Conservation (phyloP, 176 grass and related monocot species). For the Aechmea fasciata region DNA sequence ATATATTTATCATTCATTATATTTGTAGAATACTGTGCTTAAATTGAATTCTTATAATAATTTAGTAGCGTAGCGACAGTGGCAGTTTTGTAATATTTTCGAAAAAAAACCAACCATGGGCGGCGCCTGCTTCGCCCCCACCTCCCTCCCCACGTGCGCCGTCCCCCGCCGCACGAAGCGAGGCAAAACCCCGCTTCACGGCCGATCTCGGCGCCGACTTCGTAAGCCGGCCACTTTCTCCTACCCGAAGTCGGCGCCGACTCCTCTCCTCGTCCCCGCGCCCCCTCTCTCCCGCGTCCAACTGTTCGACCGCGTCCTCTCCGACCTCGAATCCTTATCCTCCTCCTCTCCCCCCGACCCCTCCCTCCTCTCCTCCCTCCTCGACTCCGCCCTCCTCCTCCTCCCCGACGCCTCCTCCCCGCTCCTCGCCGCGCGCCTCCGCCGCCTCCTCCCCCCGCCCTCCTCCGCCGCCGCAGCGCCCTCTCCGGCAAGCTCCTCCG, state of each 20-base stretch:
- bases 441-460: slow-evolving; percentile 33
- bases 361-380: slow-evolving; percentile 31
- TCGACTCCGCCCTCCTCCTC: slow-evolving; percentile 23
- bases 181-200: too few species aligned
- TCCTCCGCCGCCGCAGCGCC: slow-evolving; percentile 31
- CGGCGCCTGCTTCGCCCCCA: too few species aligned
- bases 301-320: slow-evolving; percentile 35
- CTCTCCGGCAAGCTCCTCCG: slow-evolving; percentile 33
- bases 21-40: too few species aligned
- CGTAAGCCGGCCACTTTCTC: not conserved
- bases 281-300: slow-evolving; percentile 11
- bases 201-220: not conserved
- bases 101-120: too few species aligned
- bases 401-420: slow-evolving; percentile 1
- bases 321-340: slow-evolving; percentile 41
- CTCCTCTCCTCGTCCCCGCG: slow-evolving; percentile 19
- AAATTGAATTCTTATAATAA: too few species aligned
- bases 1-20: too few species aligned
- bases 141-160: too few species aligned
- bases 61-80: too few species aligned
- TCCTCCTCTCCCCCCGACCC: slow-evolving; percentile 24
- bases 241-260: slow-evolving; percentile 21
- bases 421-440: slow-evolving; percentile 16
- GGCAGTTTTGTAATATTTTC: too few species aligned
- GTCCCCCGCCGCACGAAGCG: too few species aligned